Evolutionary conservation across 208 protist species (phyloP), one percentile per base, ranked within the genome.

Genomic region (Trypanosoma congolense): DNA sequence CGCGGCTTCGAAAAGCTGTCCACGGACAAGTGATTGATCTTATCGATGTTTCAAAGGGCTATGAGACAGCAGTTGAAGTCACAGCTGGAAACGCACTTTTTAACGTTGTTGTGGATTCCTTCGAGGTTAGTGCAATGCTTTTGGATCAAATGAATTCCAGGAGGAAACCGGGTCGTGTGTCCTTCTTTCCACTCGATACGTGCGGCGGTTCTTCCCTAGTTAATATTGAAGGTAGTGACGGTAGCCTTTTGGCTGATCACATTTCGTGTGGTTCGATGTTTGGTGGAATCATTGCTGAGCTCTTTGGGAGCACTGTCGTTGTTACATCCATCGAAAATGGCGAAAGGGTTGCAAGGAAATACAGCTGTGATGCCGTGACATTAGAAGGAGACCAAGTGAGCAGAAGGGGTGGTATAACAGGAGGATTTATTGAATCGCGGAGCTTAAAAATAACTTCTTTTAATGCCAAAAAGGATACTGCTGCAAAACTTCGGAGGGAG

Each of bases 91-190:
- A 95, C 66, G 61, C 81, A 10, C 77, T 99, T 1, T 99, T 99
- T 70, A 84, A 99, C 70, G 76, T 99, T 19, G 96, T 99, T 4
- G 97, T 99, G 10, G 97, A 99, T 55, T 92, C 69, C 6, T 98
- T 99, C 70, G 84, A 96, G 22, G 75, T 83, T 1, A 95, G 97
- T 41, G 72, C 83, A 1, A 61, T 72, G 9, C 49, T 99, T 14
- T 72, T 99, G 0, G 70, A 92, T 12, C 57, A 90, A 30, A 93
- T 99, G 70, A 96, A 98, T 49, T 70, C 75, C 35, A 43, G 69
- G 0, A 77, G 75, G 26, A 93, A 90, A 47, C 76, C 76, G 16
- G 97, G 97, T 5, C 80, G 98, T 21, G 80, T 99, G 21, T 96
- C 97, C 0, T 99, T 99, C 68, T 92, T 99, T 47, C 97, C 98